Evolutionary conservation across 306 rosid genomes (phyloP).

Genomic region (Morella rubra): DNA sequence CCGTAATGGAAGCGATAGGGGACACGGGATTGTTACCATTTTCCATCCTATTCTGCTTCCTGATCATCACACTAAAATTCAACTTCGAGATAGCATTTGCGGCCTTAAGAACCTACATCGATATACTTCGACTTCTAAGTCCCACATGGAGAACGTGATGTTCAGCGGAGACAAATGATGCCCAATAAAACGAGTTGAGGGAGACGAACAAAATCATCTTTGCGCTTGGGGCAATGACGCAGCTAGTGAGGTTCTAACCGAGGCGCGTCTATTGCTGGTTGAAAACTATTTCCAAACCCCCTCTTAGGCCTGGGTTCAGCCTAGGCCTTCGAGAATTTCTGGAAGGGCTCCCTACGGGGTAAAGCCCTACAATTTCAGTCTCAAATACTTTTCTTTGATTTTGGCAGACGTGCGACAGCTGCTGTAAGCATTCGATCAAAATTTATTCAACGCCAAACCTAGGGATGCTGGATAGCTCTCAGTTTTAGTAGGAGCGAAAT

Average conservation of each 20-base stretch:
- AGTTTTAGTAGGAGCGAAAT: too few species aligned
- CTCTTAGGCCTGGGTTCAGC: neutral
- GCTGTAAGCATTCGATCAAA: too few species aligned
- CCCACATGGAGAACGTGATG: neutral
- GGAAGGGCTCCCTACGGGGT: neutral
- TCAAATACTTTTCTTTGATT: neutral
- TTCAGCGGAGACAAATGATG: neutral
- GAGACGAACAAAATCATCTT: too few species aligned
- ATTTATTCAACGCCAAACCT: too few species aligned
- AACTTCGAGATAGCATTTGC: neutral
- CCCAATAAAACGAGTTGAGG: neutral
- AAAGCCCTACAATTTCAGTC: neutral
- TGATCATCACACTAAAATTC: neutral
- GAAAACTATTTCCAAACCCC: too few species aligned
- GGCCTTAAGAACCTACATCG: neutral
- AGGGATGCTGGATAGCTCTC: too few species aligned
- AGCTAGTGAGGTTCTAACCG: too few species aligned
- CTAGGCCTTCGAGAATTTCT: conserved; percentile 6
- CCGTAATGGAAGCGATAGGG: conserved; percentile 2
- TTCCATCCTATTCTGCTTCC: conserved; percentile 22
- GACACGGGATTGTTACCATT: conserved; percentile 18
- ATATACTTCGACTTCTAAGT: neutral
- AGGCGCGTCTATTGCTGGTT: too few species aligned
- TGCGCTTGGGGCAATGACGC: neutral
- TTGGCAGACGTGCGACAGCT: too few species aligned